These are phyloP conservation scores for Phytophthora parvispora DNA, from an alignment of 352 stramenopile genomes.

Conservation along the genomic window DNA sequence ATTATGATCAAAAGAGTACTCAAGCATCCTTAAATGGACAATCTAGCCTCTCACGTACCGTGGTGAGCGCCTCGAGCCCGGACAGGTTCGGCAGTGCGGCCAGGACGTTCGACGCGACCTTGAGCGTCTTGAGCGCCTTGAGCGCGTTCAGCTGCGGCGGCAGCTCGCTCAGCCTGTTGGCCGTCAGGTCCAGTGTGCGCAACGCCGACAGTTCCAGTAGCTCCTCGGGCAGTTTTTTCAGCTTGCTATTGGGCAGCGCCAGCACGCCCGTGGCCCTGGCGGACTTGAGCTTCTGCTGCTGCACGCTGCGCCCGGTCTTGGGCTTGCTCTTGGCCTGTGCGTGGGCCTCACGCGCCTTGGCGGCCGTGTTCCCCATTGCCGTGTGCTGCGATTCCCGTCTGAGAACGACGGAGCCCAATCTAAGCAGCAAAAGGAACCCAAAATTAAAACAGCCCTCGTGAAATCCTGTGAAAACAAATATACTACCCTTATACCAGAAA, in stretches of 20 bases:
- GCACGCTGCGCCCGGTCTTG: conserved; percentile 79
- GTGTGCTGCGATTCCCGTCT: background rate
- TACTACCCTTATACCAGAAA: too few species aligned
- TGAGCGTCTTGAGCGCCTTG: conserved; percentile 77
- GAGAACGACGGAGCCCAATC: background rate
- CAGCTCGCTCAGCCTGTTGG: conserved; percentile 72
- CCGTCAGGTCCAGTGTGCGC: conserved; percentile 78
- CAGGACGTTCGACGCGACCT: conserved; percentile 71
- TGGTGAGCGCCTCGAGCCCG: conserved; percentile 70
- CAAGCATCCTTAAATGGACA: conserved; percentile 4
- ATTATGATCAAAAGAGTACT: too few species aligned
- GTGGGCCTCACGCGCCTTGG: conserved; percentile 76
- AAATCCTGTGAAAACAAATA: too few species aligned
- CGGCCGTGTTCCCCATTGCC: conserved; percentile 69
- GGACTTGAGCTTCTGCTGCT: conserved; percentile 82
- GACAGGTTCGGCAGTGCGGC: conserved; percentile 73
- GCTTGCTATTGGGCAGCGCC: conserved; percentile 76
- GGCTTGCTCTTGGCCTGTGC: conserved; percentile 83
- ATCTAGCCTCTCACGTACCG: conserved; percentile 37
- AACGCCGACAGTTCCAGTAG: conserved; percentile 61
- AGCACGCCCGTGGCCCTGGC: conserved; percentile 74
- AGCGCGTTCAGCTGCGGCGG: conserved; percentile 49
- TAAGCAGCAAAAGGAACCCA: too few species aligned
- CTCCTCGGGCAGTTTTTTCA: conserved; percentile 76
- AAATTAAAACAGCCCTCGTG: too few species aligned